phyloP scores from a whole-genome alignment of 2,329 filamentous ascomycete genomes.

The Fusarium concolor region DNA sequence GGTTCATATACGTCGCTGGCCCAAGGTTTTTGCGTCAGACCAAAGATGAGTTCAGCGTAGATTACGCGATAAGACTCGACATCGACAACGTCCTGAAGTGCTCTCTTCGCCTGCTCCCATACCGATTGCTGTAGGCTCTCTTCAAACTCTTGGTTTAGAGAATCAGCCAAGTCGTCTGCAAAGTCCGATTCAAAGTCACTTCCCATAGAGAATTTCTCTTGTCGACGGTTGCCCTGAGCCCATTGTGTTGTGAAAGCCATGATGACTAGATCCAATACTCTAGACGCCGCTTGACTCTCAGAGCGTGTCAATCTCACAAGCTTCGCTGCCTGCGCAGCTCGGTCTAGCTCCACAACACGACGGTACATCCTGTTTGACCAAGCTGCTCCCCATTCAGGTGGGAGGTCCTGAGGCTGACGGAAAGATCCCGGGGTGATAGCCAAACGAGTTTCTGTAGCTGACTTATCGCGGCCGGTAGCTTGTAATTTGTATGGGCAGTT shows the following conservation, averaged over 20 bases:
- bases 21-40: background rate
- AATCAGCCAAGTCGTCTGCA: background rate
- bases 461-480: too few relatives aligned
- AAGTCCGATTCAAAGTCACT: fast-evolving
- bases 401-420: background rate
- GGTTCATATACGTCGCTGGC: background rate
- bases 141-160: background rate
- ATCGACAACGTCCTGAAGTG: background rate
- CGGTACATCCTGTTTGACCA: background rate
- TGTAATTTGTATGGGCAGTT: background rate
- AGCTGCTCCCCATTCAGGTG: background rate
- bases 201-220: fast-evolving
- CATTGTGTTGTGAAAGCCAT: background rate
- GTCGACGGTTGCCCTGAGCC: background rate
- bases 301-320: fast-evolving
- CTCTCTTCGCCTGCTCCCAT: background rate
- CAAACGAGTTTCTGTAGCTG: fast-evolving
- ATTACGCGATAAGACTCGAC: background rate
- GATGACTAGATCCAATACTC: fast-evolving
- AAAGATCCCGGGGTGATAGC: background rate
- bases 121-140: background rate
- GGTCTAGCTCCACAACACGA: background rate
- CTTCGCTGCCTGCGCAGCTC: fast-evolving
- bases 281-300: background rate
- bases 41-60: background rate